Conservation (phyloP, 805 yeast species). For the Candida montana region DNA sequence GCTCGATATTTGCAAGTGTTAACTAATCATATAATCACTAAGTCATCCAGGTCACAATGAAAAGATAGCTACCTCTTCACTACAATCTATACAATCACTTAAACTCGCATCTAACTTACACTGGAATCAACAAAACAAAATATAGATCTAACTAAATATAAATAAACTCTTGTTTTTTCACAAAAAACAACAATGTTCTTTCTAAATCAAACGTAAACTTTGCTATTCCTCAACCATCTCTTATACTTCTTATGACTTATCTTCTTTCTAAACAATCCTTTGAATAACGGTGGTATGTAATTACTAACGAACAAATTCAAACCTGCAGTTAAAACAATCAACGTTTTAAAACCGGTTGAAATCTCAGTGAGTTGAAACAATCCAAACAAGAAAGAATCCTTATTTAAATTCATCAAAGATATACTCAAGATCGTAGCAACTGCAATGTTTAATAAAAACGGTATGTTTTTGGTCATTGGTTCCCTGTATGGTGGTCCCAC, state of each 20-base stretch:
- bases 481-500: slow-evolving; percentile 93
- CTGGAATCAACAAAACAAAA: no score
- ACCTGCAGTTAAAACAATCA: slow-evolving; percentile 42
- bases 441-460: slow-evolving; percentile 62
- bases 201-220: slow-evolving; percentile 10
- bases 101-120: no score
- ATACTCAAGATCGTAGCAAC: slow-evolving; percentile 46
- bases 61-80: no score
- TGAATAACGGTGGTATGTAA: slow-evolving; percentile 30
- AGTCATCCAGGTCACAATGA: no score
- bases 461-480: slow-evolving; percentile 58
- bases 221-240: slow-evolving; percentile 21
- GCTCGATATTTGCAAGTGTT: neutral
- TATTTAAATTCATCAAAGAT: slow-evolving; percentile 48
- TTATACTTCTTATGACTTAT: slow-evolving; percentile 35
- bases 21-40: neutral
- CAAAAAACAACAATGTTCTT: no score
- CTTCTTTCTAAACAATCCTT: slow-evolving; percentile 30
- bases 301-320: slow-evolving; percentile 41
- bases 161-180: no score
- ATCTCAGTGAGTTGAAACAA: slow-evolving; percentile 73
- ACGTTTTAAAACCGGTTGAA: slow-evolving; percentile 42
- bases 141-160: no score
- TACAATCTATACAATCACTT: no score
- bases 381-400: slow-evolving; percentile 51